Base-by-base conservation (phyloP, 805 yeast species). In the Ascoidea tarda region DNA sequence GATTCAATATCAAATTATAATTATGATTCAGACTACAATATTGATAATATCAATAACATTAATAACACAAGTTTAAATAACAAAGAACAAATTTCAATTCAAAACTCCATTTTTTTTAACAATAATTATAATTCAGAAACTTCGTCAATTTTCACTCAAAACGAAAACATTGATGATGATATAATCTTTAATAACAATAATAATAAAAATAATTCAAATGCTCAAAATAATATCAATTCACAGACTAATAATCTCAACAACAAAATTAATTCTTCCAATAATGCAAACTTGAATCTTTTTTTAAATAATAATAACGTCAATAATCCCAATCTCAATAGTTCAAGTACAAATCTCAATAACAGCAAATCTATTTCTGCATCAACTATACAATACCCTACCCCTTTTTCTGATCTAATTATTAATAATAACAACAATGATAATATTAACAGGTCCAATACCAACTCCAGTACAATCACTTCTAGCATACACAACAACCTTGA, bases 381-480 rank as follows among this genome's bases (percentile, higher is more conserved):
- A n/a, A 44, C 48, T 32, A 51, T 54, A 54, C 28, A 42, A 5
- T 51, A 54, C 31, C 52, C 48, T 16, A 51, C 32, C 44, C 50
- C 33, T 32, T 50, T 38, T 33, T 44, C 6, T 8, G 32, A 38
- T 48, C 14, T 16, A 12, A 16, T 21, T 12, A 8, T 16, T 16
- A 16, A 49, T 32, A 49, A 33, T 38, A 16, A 14, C 6, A 16
- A 6, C n/a, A 32, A 31, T 42, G 33, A 31, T 28, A 16, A 49
- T 16, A 49, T 12, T 16, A 33, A 21, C 47, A 21, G 28, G 28
- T 21, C 28, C 12, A 33, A 28, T 5, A 38, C 10, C 46, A 16
- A n/a, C 16, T 14, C 45, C 5, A 6, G 32, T 32, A 12, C 46
- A 12, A 47, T 45, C 6, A 49, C 31, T 28, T 51, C 51, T 31